Percentiles rank a stretch among this genome's conserved stretches.
phyloP scores from a whole-genome alignment of 2,329 filamentous ascomycete species.

The Alternaria arborescens region DNA sequence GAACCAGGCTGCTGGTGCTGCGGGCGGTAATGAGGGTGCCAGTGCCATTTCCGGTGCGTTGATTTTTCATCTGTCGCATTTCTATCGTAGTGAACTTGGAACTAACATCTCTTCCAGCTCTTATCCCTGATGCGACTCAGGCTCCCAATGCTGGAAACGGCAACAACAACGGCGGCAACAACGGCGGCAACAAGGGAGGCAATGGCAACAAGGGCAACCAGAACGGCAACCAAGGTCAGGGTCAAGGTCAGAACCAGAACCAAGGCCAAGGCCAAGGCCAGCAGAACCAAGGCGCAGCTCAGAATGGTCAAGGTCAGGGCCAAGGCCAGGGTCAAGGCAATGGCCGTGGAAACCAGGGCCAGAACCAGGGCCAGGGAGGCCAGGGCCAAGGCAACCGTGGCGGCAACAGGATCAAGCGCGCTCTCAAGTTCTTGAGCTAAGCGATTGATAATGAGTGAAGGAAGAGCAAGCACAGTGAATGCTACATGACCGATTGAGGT shows the following conservation, averaged over 20 bases:
- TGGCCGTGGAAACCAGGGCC: not conserved
- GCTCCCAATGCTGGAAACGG: conserved; percentile 20
- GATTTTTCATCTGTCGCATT: conserved; percentile 21
- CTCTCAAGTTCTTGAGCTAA: conserved; percentile 15
- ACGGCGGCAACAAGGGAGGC: conserved; percentile 15
- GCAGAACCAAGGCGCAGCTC: not conserved
- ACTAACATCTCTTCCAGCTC: conserved; percentile 25
- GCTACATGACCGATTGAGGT: not conserved
- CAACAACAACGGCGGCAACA: conserved; percentile 22
- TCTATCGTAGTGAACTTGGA: conserved; percentile 1
- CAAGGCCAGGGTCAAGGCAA: conserved; percentile 4
- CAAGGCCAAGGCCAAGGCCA: not conserved
- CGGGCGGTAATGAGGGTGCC: conserved; percentile 47
- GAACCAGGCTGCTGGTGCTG: conserved; percentile 56
- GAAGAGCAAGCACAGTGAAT: not conserved
- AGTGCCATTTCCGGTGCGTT: conserved; percentile 54
- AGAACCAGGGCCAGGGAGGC: not conserved
- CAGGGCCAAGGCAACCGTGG: conserved; percentile 1
- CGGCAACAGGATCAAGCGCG: conserved; percentile 6
- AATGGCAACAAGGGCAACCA: conserved; percentile 11
- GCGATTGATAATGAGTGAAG: not conserved
- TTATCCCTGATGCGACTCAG: conserved; percentile 23
- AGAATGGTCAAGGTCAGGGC: not conserved
- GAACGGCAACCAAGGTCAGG: conserved; percentile 10
- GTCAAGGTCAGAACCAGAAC: not conserved